Evolutionary conservation across 805 yeast genomes (phyloP), one percentile per base, ranked within the genome.

Genomic region (Debaryomyces prosopidis): DNA sequence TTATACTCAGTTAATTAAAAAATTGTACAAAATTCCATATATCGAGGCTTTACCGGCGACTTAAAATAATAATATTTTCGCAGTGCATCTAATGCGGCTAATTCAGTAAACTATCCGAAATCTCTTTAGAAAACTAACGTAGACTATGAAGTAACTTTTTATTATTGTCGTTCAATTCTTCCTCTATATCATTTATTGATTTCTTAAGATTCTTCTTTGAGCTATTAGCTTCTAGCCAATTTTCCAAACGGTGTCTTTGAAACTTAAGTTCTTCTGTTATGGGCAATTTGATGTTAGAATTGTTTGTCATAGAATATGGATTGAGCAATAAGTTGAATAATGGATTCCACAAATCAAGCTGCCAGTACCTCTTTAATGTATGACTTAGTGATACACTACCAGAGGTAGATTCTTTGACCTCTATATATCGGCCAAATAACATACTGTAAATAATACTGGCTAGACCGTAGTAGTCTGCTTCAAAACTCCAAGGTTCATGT

Each of bases 401-500:
- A 15, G 39, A 47, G 4, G 46, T 55, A 5, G 49, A 31, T 39
- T 59, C 57, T 1, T 59, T 60, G 0, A 79, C 71, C 39, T 77
- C 78, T 23, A 89, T 83, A 44, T 76, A 75, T 11, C 73, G 69
- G 0, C 95, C 95, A 69, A 83, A 89, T 14, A 90, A 67, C 75
- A 90, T 65, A 0, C 83, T 75, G 55, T 89, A 92, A 2, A 89
- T 68, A 0, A 87, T 78, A 28, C 82, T 77, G 0, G 96, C 97
- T 15, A 88, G 50, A 0, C 96, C 96, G 60, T 77, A 86, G 59
- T 89, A 89, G 65, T 90, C 97, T 3, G 85, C 83, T 58, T 90
- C 89, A 56, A 76, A 87, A 2, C 80, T 77, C 95, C 96, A 90
- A 0, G 85, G 77, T 41, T 70, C 57, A 3, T 76, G 69, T 3